Evolutionary conservation across 768 basidiomycete genomes (phyloP).

Genomic region (Tulasnella sp.): DNA sequence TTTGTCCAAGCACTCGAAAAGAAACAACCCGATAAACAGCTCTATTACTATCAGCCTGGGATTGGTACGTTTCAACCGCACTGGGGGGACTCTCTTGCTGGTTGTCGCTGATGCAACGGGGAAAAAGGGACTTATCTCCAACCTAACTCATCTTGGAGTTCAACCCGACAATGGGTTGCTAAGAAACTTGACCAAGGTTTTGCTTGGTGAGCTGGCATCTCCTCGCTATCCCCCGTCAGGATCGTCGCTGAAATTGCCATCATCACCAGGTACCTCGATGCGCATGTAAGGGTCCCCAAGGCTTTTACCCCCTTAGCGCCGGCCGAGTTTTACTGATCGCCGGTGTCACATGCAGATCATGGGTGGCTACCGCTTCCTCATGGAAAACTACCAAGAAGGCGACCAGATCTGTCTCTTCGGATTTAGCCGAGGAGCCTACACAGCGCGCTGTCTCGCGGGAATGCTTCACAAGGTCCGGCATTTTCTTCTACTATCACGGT

Average conservation of each 20-base stretch:
- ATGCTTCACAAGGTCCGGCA: slow-evolving; percentile 21
- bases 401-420: slow-evolving; percentile 22
- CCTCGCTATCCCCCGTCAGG: neutral
- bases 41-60: slow-evolving; percentile 63
- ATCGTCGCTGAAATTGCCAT: slow-evolving; percentile 9
- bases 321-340: neutral
- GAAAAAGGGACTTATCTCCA: slow-evolving; percentile 31
- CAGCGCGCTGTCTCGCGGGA: slow-evolving; percentile 22
- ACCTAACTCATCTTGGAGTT: slow-evolving; percentile 47
- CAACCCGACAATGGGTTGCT: slow-evolving; percentile 47
- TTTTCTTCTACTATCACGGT: neutral
- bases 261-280: slow-evolving; percentile 52
- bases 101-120: slow-evolving; percentile 26
- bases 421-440: slow-evolving; percentile 23
- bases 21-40: slow-evolving; percentile 45
- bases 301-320: neutral
- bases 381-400: slow-evolving; percentile 14
- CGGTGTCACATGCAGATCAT: slow-evolving; percentile 4
- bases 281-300: slow-evolving; percentile 43
- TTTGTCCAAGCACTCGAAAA: slow-evolving; percentile 61
- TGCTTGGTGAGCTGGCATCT: slow-evolving; percentile 47
- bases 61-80: neutral
- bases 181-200: slow-evolving; percentile 58
- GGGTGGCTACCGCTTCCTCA: slow-evolving; percentile 19
- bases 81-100: neutral